Conservation (phyloP, 495 filamentous ascomycete genomes). For the Penicillium verhagenii region DNA sequence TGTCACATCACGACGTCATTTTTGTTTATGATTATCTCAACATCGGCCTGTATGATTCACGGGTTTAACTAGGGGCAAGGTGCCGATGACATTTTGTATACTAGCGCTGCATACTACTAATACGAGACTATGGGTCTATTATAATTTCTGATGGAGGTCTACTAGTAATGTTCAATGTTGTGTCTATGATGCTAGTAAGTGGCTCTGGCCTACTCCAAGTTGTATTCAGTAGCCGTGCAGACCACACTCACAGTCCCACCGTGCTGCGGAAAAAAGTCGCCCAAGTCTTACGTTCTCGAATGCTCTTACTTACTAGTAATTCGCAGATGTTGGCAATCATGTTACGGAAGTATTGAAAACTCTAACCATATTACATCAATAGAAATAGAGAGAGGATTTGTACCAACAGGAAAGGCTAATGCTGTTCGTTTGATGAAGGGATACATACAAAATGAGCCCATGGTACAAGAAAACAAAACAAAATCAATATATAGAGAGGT, state of each 20-base stretch:
- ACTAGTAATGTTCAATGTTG: too few species aligned
- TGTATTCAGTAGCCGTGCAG: too few species aligned
- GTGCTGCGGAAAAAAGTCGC: too few species aligned
- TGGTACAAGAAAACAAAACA: slow-evolving; percentile 12
- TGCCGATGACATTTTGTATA: slow-evolving; percentile 25
- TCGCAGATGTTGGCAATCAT: too few species aligned
- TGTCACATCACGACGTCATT: slow-evolving; percentile 17
- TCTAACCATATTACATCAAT: too few species aligned
- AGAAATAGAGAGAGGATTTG: background rate
- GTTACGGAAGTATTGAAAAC: too few species aligned
- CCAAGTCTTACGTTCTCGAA: too few species aligned
- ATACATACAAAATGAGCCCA: slow-evolving; percentile 19
- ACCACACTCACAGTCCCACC: too few species aligned
- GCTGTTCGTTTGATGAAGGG: background rate
- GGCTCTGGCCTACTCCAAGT: too few species aligned
- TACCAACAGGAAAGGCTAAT: background rate
- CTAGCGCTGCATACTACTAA: slow-evolving; percentile 27
- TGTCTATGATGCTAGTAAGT: too few species aligned
- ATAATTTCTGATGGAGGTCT: too few species aligned
- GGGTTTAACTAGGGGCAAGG: slow-evolving; percentile 8
- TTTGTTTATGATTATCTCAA: slow-evolving; percentile 16
- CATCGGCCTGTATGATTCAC: background rate
- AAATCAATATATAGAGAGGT: slow-evolving; percentile 26
- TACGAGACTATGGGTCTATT: background rate
- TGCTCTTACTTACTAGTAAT: too few species aligned